phyloP scores from a whole-genome alignment of 441 rosid species.

The Iberis amara region DNA sequence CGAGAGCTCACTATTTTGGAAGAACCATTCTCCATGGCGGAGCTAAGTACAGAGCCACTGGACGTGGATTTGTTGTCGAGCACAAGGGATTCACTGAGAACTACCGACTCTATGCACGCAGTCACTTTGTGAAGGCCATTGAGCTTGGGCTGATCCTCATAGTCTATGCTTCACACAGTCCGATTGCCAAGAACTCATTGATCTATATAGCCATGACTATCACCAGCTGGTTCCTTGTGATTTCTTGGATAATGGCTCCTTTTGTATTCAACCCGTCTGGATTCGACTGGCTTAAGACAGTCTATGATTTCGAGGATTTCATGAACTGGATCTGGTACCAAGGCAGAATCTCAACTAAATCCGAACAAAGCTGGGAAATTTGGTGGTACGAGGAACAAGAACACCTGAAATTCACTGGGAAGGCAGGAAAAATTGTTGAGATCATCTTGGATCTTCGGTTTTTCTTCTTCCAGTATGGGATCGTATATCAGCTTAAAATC shows the following conservation, averaged over 20 bases:
- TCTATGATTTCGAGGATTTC: slow-evolving; percentile 83
- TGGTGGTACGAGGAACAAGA: slow-evolving; percentile 97
- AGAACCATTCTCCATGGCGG: slow-evolving; percentile 92
- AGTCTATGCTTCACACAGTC: slow-evolving; percentile 71
- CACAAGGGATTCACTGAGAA: slow-evolving; percentile 85
- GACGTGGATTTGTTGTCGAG: slow-evolving; percentile 90
- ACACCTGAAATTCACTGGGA: slow-evolving; percentile 72
- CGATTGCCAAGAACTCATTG: slow-evolving; percentile 56
- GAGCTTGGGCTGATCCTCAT: slow-evolving; percentile 83
- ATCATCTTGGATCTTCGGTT: slow-evolving; percentile 72
- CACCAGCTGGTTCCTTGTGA: slow-evolving; percentile 80
- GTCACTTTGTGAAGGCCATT: slow-evolving; percentile 83
- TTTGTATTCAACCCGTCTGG: slow-evolving; percentile 87
- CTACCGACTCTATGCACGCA: slow-evolving; percentile 78
- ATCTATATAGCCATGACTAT: slow-evolving; percentile 77
- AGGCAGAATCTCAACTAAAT: slow-evolving; percentile 62
- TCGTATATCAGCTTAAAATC: slow-evolving; percentile 75
- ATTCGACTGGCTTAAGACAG: slow-evolving; percentile 90
- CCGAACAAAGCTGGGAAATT: slow-evolving; percentile 91
- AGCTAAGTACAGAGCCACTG: slow-evolving; percentile 85
- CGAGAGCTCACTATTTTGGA: slow-evolving; percentile 84
- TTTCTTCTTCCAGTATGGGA: slow-evolving; percentile 88
- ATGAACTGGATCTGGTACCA: slow-evolving; percentile 86
- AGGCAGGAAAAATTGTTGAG: slow-evolving; percentile 57
- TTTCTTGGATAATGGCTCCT: slow-evolving; percentile 82